phyloP scores from a whole-genome alignment of 2,329 filamentous ascomycete species.

The Cladosporium sp. region DNA sequence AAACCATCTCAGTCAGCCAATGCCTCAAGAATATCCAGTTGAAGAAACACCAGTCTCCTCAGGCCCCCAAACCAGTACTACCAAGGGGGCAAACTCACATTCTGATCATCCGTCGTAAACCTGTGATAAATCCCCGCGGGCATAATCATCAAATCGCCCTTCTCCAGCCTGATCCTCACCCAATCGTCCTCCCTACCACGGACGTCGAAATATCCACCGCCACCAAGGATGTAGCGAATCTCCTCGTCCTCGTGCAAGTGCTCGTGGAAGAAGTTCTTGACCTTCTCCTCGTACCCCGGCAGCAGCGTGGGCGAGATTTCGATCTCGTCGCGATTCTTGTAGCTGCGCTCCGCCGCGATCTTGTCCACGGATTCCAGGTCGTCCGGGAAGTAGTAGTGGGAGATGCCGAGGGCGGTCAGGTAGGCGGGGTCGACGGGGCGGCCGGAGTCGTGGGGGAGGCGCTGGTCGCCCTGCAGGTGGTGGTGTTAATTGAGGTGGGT shows the following conservation, averaged over 20 bases:
- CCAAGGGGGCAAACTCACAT: constrained; percentile 57
- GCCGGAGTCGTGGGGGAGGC: constrained; percentile 82
- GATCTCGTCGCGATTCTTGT: constrained; percentile 94
- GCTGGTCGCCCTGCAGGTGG: constrained; percentile 78
- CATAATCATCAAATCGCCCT: constrained; percentile 86
- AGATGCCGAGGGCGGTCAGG: constrained; percentile 71
- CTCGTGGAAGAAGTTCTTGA: constrained; percentile 90
- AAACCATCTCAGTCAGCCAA: constrained; percentile 18
- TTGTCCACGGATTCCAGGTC: constrained; percentile 64
- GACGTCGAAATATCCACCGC: constrained; percentile 91
- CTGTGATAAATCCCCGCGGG: constrained; percentile 96
- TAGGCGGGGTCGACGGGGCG: constrained; percentile 60
- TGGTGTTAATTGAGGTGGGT: constrained; percentile 8
- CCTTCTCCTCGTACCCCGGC: constrained; percentile 86
- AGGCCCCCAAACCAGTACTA: not conserved
- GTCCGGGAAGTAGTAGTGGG: constrained; percentile 66
- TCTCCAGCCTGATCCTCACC: constrained; percentile 80
- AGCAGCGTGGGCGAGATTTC: constrained; percentile 81
- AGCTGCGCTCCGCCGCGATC: constrained; percentile 70
- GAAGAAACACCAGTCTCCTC: not conserved
- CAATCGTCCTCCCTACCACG: constrained; percentile 77
- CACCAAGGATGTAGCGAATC: constrained; percentile 89
- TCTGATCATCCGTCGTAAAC: constrained; percentile 88
- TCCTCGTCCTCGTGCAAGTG: constrained; percentile 98
- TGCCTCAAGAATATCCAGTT: too few relatives aligned